Conservation (phyloP, 2,329 filamentous ascomycete species). For the Escovopsis sp. region DNA sequence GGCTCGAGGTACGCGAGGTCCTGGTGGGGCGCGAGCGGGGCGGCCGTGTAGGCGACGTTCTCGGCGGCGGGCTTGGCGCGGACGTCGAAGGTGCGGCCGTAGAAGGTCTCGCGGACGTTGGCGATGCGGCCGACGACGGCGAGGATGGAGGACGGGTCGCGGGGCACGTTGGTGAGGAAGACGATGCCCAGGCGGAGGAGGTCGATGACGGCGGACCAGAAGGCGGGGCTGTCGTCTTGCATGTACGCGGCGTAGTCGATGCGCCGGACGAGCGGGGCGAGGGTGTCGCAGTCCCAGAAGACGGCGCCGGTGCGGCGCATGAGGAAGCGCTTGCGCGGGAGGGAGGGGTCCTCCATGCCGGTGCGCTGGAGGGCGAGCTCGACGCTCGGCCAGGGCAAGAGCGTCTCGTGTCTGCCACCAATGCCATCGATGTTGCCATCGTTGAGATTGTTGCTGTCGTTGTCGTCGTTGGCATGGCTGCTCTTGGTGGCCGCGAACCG, state of each 20-base stretch:
- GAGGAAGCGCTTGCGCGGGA: conserved; percentile 13
- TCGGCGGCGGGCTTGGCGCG: conserved; percentile 66
- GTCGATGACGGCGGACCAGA: conserved; percentile 46
- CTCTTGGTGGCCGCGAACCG: conserved; percentile 11
- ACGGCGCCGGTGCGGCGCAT: conserved; percentile 17
- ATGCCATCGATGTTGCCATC: no score
- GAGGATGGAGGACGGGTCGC: conserved; percentile 48
- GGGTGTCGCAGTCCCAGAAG: conserved; percentile 26
- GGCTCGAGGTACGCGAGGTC: conserved; percentile 76
- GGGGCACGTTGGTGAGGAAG: conserved; percentile 61
- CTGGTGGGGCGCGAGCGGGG: conserved; percentile 78
- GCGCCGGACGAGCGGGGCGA: conserved; percentile 31
- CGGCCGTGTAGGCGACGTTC: conserved; percentile 81
- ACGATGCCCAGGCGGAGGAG: conserved; percentile 57
- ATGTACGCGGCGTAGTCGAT: conserved; percentile 62
- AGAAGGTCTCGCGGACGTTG: conserved; percentile 71
- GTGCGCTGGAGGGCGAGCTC: conserved; percentile 17
- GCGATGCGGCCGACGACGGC: conserved; percentile 60
- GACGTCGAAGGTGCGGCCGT: conserved; percentile 84
- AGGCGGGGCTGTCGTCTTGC: conserved; percentile 31
- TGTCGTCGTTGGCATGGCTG: no score
- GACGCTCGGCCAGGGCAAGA: conserved; percentile 20
- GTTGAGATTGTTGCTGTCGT: no score
- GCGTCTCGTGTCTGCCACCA: conserved; percentile 20
- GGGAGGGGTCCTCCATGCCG: conserved; percentile 8